These are phyloP conservation scores for Talaromyces thailandensis DNA, from an alignment of 495 filamentous ascomycete genomes.

Conservation along the genomic window DNA sequence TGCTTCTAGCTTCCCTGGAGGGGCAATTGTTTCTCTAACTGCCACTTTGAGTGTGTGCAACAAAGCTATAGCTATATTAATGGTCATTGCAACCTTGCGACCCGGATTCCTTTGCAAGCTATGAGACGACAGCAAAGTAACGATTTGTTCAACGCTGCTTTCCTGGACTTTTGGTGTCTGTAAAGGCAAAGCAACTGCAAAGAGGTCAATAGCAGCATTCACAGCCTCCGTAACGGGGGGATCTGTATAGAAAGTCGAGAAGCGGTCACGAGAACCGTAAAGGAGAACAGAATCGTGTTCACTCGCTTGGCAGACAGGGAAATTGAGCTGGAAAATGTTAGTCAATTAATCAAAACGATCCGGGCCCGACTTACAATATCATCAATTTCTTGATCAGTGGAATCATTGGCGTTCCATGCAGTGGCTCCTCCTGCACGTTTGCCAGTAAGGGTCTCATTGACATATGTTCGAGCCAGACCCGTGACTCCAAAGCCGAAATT, in stretches of 20 bases:
- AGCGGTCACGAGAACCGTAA: conserved; percentile 47
- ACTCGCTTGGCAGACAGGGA: conserved; percentile 70
- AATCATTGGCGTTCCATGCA: conserved; percentile 51
- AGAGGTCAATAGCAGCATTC: conserved; percentile 85
- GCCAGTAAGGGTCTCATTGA: conserved; percentile 59
- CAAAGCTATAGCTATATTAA: conserved; percentile 82
- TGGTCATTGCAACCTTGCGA: conserved; percentile 76
- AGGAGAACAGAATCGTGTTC: conserved; percentile 86
- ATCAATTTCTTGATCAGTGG: conserved; percentile 62
- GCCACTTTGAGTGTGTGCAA: conserved; percentile 75
- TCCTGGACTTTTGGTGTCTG: conserved; percentile 89
- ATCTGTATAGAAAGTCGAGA: conserved; percentile 50
- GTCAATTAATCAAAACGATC: not conserved
- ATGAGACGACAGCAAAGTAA: conserved; percentile 71
- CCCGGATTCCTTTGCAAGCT: conserved; percentile 79
- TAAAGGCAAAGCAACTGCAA: conserved; percentile 80
- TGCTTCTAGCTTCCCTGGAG: conserved; percentile 62
- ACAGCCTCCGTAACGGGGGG: conserved; percentile 89
- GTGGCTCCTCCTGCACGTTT: conserved; percentile 52
- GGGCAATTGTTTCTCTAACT: conserved; percentile 63
- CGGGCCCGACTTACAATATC: conserved; percentile 39
- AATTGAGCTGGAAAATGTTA: conserved; percentile 36
- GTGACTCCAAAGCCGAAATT: conserved; percentile 92
- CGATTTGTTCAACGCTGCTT: conserved; percentile 86
- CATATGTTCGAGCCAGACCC: conserved; percentile 71